Conservation (phyloP, 1,284 basidiomycete species). For the Sanguinoderma infundibulare region DNA sequence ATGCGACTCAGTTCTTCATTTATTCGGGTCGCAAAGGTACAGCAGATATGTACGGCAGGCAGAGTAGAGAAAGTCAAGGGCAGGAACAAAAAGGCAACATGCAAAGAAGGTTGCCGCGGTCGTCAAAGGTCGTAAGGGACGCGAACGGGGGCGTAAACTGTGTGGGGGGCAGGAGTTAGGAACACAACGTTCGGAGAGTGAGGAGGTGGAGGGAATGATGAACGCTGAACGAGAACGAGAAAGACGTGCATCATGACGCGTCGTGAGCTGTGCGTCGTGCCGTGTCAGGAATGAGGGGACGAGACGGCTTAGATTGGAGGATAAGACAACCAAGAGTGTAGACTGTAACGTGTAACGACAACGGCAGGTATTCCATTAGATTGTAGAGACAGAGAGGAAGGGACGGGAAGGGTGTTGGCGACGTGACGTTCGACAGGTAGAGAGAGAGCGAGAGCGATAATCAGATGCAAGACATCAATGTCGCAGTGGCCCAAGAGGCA, state of each 20-base stretch:
- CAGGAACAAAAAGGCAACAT: background rate
- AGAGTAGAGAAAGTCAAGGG: background rate
- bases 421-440: background rate
- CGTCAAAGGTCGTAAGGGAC: constrained; percentile 28
- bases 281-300: background rate
- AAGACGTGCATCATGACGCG: background rate
- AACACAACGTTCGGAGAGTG: background rate
- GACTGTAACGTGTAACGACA: background rate
- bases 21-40: constrained; percentile 12
- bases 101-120: constrained; percentile 6
- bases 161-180: background rate
- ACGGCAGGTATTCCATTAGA: constrained; percentile 15
- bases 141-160: constrained; percentile 9
- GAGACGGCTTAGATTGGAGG: background rate
- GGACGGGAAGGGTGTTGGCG: background rate
- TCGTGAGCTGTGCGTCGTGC: background rate
- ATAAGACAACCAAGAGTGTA: background rate
- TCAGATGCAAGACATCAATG: background rate
- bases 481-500: background rate
- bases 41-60: constrained; percentile 6
- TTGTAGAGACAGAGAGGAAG: background rate
- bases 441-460: background rate
- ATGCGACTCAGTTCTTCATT: constrained; percentile 12
- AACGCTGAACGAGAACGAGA: background rate
- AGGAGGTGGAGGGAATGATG: background rate